A percentile compares a stretch with the other conserved stretches of the same genome.
phyloP scores from a whole-genome alignment of 2,329 filamentous ascomycete species.

The Penicillium verrucosum region DNA sequence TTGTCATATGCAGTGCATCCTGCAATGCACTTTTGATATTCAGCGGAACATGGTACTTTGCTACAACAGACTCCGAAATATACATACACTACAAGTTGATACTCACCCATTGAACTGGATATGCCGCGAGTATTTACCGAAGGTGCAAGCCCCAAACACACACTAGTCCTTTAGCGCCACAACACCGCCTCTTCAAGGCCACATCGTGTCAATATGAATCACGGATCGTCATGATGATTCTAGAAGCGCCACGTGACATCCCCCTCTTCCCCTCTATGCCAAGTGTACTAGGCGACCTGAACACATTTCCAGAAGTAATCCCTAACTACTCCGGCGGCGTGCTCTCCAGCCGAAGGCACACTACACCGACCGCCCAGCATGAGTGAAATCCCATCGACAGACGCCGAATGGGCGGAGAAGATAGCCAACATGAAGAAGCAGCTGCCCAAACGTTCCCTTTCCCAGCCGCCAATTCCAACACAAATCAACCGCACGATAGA shows the following conservation, averaged over 20 bases:
- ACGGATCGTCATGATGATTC: slow-evolving; percentile 12
- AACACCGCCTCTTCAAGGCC: background rate
- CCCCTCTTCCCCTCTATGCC: slow-evolving; percentile 4
- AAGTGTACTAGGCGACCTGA: background rate
- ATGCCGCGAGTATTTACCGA: background rate
- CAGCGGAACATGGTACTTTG: background rate
- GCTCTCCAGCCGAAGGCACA: background rate
- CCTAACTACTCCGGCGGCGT: background rate
- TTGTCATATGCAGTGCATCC: background rate
- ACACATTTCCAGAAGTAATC: background rate
- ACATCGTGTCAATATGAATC: slow-evolving; percentile 13
- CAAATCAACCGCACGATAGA: slow-evolving; percentile 40
- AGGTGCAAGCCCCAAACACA: background rate
- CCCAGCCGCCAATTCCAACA: slow-evolving; percentile 26
- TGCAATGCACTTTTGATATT: slow-evolving; percentile 1
- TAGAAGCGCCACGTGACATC: slow-evolving; percentile 19
- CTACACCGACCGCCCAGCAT: slow-evolving; percentile 14
- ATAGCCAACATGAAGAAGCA: slow-evolving; percentile 27
- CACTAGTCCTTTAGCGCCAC: slow-evolving; percentile 7
- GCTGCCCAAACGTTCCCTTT: slow-evolving; percentile 25
- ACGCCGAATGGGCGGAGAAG: slow-evolving; percentile 34
- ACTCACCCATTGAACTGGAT: background rate
- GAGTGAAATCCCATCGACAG: slow-evolving; percentile 26
- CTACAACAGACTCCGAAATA: background rate
- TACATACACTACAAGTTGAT: background rate